Evolutionary conservation across 306 rosid genomes (phyloP), one percentile per base, ranked within the genome.

Genomic region (Elaeagnus macrophylla): DNA sequence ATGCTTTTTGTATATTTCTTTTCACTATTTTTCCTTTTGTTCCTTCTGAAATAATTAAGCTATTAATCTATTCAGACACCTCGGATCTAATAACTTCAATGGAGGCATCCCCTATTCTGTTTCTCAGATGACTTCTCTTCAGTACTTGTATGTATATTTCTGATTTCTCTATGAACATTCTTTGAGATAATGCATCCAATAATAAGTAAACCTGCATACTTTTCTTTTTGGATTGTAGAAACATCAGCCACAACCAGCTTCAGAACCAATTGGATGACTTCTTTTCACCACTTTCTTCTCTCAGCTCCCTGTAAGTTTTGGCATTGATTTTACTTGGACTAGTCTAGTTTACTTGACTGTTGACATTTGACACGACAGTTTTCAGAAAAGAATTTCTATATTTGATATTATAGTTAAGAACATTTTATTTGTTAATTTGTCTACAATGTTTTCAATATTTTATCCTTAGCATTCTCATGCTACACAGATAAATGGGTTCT

Each of bases 231-330:
- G 37, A 64, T 54, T 77, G 78, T 68, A 91, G 99, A 66, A 84
- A 84, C 59, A 41, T 91, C 59, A 80, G 87, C 64, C 96, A 80
- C 77, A 91, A 91, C 64, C 99, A 91, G 71, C 66, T 91, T 53
- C 89, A 73, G 71, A 73, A 75, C 60, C 82, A 65, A 64, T 59
- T 91, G 65, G 13, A 0, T 66, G 76, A 82, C 46, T n/a, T 69
- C 39, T 91, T 78, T 54, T 67, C 70, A 36, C 69, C 76, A 80
- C 99, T 91, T 54, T 44, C 93, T 69, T 80, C 86, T 43, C 95
- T 91, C 53, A 57, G 81, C 53, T 77, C 77, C 68, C 62, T 91
- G 99, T 91, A 74, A 91, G 67, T 61, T 51, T 50, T 15, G 48
- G 62, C 47, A 60, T 74, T 62, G 48, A 53, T 54, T 25, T 48